A percentile compares a stretch with the other conserved stretches of the same genome.
These are phyloP conservation scores for Coemansia sp. DNA, from an alignment of 192 early-diverging fungal species.

Conservation along the genomic window DNA sequence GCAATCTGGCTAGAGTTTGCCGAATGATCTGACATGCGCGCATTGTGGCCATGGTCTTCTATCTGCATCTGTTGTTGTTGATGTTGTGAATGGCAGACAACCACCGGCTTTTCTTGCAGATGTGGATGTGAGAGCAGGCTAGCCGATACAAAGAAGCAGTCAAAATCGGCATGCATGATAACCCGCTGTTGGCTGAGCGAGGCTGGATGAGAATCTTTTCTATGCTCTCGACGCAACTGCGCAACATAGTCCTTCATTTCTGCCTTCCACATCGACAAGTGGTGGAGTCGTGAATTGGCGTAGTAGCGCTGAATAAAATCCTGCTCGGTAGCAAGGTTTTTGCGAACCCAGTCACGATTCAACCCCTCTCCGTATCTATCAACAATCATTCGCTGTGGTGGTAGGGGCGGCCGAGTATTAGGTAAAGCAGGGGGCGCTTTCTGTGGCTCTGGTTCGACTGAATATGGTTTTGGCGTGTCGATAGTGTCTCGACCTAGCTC, in stretches of 20 bases:
- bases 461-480: not conserved
- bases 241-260: constrained; percentile 66
- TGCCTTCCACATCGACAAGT: constrained; percentile 77
- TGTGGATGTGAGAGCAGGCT: constrained; percentile 68
- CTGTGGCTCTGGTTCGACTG: not conserved
- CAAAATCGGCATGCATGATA: constrained; percentile 88
- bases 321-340: constrained; percentile 37
- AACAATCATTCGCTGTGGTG: constrained; percentile 8
- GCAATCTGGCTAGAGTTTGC: constrained; percentile 65
- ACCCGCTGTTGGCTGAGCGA: constrained; percentile 12
- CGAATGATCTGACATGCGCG: not conserved
- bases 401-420: constrained; percentile 1
- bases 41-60: not conserved
- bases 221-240: constrained; percentile 15
- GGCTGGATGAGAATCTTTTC: not conserved
- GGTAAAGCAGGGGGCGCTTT: not conserved
- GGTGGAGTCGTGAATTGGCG: constrained; percentile 71
- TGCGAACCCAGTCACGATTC: constrained; percentile 45
- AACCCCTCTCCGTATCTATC: constrained; percentile 39
- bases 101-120: constrained; percentile 67
- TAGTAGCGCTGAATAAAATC: constrained; percentile 68
- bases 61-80: constrained; percentile 21
- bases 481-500: not conserved
- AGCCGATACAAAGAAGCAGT: constrained; percentile 92
- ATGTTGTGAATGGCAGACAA: constrained; percentile 62